A percentile compares a stretch with the other conserved stretches of the same genome.
These are phyloP conservation scores for Candida pini DNA, from an alignment of 805 yeast species.

Conservation along the genomic window DNA sequence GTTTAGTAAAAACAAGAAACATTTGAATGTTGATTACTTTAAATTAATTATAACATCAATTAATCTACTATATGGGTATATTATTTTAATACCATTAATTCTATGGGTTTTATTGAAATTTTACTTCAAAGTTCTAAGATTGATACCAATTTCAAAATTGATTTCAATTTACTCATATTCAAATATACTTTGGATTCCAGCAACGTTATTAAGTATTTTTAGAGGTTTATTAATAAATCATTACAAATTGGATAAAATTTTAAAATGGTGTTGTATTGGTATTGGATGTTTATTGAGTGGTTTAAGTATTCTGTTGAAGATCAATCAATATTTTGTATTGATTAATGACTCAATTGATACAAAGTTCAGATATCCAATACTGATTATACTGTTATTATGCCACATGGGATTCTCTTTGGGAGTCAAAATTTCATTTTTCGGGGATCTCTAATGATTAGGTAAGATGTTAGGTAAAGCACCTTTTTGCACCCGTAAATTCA, in stretches of 20 bases:
- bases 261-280: conserved; percentile 61
- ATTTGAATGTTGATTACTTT: conserved; percentile 47
- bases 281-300: conserved; percentile 61
- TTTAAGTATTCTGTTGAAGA: conserved; percentile 42
- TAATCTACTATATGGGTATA: conserved; percentile 70
- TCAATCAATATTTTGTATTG: conserved; percentile 34
- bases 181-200: conserved; percentile 80
- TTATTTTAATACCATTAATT: conserved; percentile 54
- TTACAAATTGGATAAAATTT: conserved; percentile 35
- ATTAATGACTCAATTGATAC: conserved; percentile 32
- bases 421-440: conserved; percentile 61
- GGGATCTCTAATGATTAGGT: conserved; percentile 23
- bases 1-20: conserved; percentile 36
- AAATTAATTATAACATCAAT: conserved; percentile 63
- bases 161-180: conserved; percentile 83
- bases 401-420: conserved; percentile 58
- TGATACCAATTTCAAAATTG: conserved; percentile 50
- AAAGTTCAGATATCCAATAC: conserved; percentile 31
- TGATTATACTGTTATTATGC: conserved; percentile 37
- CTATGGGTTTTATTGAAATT: conserved; percentile 50
- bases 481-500: no score
- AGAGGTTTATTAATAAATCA: conserved; percentile 49
- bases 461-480: no score
- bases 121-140: conserved; percentile 41
- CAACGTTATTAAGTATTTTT: conserved; percentile 55